Evolutionary conservation across 108 stramenopile genomes (phyloP), one percentile per base, ranked within the genome.

Genomic region (Mediolabrus comicus): DNA sequence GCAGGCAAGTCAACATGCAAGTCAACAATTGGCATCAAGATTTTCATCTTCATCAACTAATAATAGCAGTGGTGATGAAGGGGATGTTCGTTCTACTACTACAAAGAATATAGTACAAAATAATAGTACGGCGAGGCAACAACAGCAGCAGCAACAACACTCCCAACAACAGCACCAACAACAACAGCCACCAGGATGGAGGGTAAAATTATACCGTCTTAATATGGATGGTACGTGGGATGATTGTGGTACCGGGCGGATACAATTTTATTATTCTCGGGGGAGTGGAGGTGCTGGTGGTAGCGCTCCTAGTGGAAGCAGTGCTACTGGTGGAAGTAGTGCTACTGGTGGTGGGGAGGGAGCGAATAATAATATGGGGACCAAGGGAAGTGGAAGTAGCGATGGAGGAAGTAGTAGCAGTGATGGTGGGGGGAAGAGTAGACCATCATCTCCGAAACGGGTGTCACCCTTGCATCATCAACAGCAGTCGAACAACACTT

Each of bases 151-250:
- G 28, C 58, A 16, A 35, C 29, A 30, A 28, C 61, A 71, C 0
- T 51, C 16, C n/a, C 65, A 62, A 24, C 61, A 57, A 11, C 51
- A 52, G 19, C 63, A 72, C 51, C 62, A 61, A 36, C 75, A 69
- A 28, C 17, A 22, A 16, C 88, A 81, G 75, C 84, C 87, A 16
- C 91, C 91, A 29, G 94, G 94, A 60, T 95, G 94, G 94, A 71
- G 94, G 31, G 94, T 95, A 53, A 95, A 95, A 75, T 75, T 95
- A 7, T 95, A 95, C 70, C 79, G 94, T 17, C 80, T 95, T 46
- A 91, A 91, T 76, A 51, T 82, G 8, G 91, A 95, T 71, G 94
- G 94, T 38, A 87, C 86, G 4, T 95, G 94, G 94, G 91, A 95
- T 71, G 94, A 95, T 69, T 95, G 94, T 62, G 94, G 93, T 6